Conservation (phyloP, 495 filamentous ascomycete species). For the Aspergillus coremiiformis region DNA sequence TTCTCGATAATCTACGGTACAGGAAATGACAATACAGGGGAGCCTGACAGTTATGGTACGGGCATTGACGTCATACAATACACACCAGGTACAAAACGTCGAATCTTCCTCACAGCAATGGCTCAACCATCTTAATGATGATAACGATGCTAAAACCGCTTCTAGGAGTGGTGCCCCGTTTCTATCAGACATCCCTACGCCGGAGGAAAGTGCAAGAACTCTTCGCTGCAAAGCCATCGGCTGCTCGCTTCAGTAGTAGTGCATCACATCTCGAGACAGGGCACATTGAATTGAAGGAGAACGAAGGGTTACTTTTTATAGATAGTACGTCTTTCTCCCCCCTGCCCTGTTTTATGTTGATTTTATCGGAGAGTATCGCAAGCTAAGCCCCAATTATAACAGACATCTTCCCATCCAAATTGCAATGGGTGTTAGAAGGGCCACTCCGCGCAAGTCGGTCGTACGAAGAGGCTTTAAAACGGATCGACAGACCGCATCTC, state of each 20-base stretch:
- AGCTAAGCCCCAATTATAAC: neutral
- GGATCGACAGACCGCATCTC: slow-evolving; percentile 51
- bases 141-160: slow-evolving; percentile 10
- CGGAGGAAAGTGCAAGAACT: neutral
- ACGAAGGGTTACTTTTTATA: slow-evolving; percentile 81
- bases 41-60: neutral
- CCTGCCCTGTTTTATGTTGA: neutral
- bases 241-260: slow-evolving; percentile 16
- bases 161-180: slow-evolving; percentile 1
- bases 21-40: neutral
- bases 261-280: slow-evolving; percentile 41
- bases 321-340: too few relatives aligned
- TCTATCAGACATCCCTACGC: neutral
- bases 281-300: slow-evolving; percentile 62
- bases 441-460: slow-evolving; percentile 52
- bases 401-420: slow-evolving; percentile 80
- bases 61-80: slow-evolving; percentile 17
- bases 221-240: neutral
- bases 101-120: slow-evolving; percentile 10
- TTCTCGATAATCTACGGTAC: neutral
- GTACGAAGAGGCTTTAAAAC: slow-evolving; percentile 53
- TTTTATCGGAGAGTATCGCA: neutral
- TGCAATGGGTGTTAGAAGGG: slow-evolving; percentile 58
- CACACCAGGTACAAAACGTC: too few relatives aligned
- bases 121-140: slow-evolving; percentile 8